These are phyloP conservation scores for Entomortierella lignicola DNA, from an alignment of 192 early-diverging fungal genomes.

Conservation along the genomic window DNA sequence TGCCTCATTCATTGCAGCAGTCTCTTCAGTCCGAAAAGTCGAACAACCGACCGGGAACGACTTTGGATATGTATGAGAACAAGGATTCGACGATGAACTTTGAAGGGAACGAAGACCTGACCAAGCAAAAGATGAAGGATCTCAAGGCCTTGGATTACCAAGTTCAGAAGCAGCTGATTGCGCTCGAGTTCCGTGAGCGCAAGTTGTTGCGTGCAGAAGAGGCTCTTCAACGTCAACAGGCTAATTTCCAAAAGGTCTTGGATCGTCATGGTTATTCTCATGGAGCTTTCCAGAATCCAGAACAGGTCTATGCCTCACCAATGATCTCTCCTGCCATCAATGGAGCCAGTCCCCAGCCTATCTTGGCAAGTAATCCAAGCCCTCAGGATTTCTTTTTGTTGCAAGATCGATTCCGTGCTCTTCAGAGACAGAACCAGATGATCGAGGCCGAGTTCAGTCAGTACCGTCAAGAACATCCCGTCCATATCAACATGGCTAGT, in stretches of 20 bases:
- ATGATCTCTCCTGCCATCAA: neutral
- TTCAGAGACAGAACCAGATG: constrained; percentile 49
- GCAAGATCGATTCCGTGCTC: constrained; percentile 48
- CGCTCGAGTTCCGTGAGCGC: constrained; percentile 52
- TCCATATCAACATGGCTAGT: constrained; percentile 30
- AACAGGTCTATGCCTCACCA: constrained; percentile 20
- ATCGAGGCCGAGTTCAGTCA: constrained; percentile 48
- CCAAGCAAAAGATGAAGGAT: constrained; percentile 51
- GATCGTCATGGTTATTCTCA: constrained; percentile 45
- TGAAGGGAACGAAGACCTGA: constrained; percentile 13
- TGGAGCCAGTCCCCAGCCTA: constrained; percentile 5
- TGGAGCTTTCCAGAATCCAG: constrained; percentile 35
- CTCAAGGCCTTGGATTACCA: constrained; percentile 52
- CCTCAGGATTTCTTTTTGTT: constrained; percentile 50
- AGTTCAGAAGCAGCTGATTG: constrained; percentile 52
- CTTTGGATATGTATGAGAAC: constrained; percentile 10
- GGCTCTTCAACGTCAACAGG: constrained; percentile 41
- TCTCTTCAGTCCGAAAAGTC: constrained; percentile 30
- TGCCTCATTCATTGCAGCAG: constrained; percentile 51
- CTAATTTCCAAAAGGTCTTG: constrained; percentile 51
- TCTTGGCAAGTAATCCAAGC: constrained; percentile 19
- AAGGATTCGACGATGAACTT: neutral
- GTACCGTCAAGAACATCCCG: constrained; percentile 50
- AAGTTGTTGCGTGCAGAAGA: constrained; percentile 50
- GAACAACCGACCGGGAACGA: constrained; percentile 6